Base-by-base conservation (phyloP, 202 grass and related monocot species). In the Digitaria exilis region DNA sequence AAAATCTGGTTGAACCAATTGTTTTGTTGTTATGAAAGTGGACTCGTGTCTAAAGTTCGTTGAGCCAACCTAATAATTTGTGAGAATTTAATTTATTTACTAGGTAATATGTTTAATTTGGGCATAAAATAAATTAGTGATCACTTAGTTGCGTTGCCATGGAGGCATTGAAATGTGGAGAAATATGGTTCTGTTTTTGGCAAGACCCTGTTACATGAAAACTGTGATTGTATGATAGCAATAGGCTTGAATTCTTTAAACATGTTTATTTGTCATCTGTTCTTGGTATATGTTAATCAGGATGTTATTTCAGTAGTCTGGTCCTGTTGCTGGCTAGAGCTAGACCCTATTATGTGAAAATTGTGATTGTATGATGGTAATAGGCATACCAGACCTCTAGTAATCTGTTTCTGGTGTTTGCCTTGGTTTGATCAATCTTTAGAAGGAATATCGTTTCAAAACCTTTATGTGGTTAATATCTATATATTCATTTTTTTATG, bases 361-460 rank as follows among this genome's bases (percentile, higher is more conserved):
- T 26, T 71, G 25, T 46, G 29, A 45, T 76, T 56, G 34, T 54
- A 65, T 13, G 57, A 44, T 72, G 76, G 26, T 28, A n/a, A 62
- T 31, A 11, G 60, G 32, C 15, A 74, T 74, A 10, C 71, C 50
- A 22, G 71, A 15, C 2, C 9, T 73, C 22, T 48, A 26, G 13
- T 54, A 14, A 54, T 77, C 44, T 65, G 48, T 63, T 43, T 62
- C 24, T 64, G 19, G 10, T 37, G 37, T 22, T 13, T 39, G 37
- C 37, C 37, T 39, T 45, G 16, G 13, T 76, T 42, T 60, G 26
- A 44, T 75, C 9, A 8, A 41, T 11, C 26, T 75, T n/a, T 25
- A 58, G 73, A 77, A 63, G 67, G 32, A 71, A 71, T 83, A 30
- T 34, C 31, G 55, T 66, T 84, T 73, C 65, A 73, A 68, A 54